Base-by-base conservation (phyloP, 768 basidiomycete species). In the Chlorophyllum brunneum region DNA sequence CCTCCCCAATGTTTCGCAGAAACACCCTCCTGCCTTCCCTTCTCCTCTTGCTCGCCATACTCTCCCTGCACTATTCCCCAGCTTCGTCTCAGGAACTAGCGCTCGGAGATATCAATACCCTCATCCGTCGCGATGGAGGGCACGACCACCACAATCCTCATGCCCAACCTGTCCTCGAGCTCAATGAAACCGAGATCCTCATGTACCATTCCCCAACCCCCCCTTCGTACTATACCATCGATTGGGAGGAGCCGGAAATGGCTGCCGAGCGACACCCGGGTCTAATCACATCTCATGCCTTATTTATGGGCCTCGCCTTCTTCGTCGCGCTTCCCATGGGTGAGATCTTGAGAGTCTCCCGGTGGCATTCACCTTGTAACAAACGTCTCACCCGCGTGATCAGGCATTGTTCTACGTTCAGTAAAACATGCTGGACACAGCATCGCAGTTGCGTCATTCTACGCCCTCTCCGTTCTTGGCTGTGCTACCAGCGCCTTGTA, bases 291-390 rank as follows among this genome's bases (percentile, higher is more conserved):
- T 63, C 83, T 2, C 95, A 97, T 65, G 81, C 75, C n/a, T 49
- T 84, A 4, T 79, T 81, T 59, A 88, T 93, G 85, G 72, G 68
- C 51, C 64, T 86, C 2, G 92, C 92, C 13, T 95, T 92, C 69
- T 93, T 97, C 61, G 77, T 82, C 11, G 80, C 83, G 10, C 76
- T 97, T 18, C 95, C 94, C 18, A 75, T 84, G 38, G 83, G 93
- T 94, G 64, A 61, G 82, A 65, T 59, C 61, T 38, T 40, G 34
- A 29, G 16, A 18, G 10, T 30, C 31, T 27, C n/a, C n/a, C n/a
- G n/a, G n/a, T n/a, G n/a, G n/a, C n/a, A n/a, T n/a, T n/a, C 24
- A 47, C 29, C 41, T 42, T 51, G 38, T 33, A 39, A 16, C 9
- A 9, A 11, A n/a, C 46, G 16, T 50, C 40, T 33, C 38, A 42